Percentiles rank a stretch among this genome's conserved stretches.
phyloP scores from a whole-genome alignment of 2,329 filamentous ascomycete species.

The Claviceps sp. region DNA sequence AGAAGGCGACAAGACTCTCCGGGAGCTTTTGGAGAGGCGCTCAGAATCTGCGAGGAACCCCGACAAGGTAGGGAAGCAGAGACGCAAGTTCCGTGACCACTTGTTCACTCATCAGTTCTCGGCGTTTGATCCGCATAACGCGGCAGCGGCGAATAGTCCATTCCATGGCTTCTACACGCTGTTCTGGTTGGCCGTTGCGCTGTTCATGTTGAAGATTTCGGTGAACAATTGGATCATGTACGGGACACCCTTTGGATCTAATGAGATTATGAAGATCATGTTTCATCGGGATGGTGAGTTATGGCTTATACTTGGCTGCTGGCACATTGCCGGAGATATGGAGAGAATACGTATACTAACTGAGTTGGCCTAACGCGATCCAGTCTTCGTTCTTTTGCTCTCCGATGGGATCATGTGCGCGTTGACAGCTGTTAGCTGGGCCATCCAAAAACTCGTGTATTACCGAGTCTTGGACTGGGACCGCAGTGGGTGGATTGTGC shows the following conservation, averaged over 20 bases:
- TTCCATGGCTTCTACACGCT: constrained; percentile 72
- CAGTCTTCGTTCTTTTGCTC: constrained; percentile 38
- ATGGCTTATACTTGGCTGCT: neutral
- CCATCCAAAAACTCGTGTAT: constrained; percentile 48
- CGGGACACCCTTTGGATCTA: constrained; percentile 54
- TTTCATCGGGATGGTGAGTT: constrained; percentile 32
- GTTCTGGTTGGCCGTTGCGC: constrained; percentile 58
- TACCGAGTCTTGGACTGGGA: constrained; percentile 55
- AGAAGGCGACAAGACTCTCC: constrained; percentile 17
- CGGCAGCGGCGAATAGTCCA: constrained; percentile 47
- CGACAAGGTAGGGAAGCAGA: constrained; percentile 6
- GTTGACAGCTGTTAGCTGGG: constrained; percentile 49
- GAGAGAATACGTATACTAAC: neutral
- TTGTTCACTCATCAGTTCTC: constrained; percentile 64
- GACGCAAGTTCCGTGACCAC: constrained; percentile 30
- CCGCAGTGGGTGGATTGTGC: constrained; percentile 55
- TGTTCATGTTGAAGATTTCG: constrained; percentile 54
- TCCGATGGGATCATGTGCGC: constrained; percentile 60
- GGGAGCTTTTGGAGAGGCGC: constrained; percentile 15
- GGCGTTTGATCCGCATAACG: constrained; percentile 61
- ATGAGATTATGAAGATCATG: constrained; percentile 62
- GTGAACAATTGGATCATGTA: constrained; percentile 55
- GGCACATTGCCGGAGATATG: too few species aligned
- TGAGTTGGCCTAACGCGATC: neutral
- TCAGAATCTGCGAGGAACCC: constrained; percentile 13